These are phyloP conservation scores for Elsinoe batatas DNA, from an alignment of 2,329 filamentous ascomycete species.

Conservation along the genomic window DNA sequence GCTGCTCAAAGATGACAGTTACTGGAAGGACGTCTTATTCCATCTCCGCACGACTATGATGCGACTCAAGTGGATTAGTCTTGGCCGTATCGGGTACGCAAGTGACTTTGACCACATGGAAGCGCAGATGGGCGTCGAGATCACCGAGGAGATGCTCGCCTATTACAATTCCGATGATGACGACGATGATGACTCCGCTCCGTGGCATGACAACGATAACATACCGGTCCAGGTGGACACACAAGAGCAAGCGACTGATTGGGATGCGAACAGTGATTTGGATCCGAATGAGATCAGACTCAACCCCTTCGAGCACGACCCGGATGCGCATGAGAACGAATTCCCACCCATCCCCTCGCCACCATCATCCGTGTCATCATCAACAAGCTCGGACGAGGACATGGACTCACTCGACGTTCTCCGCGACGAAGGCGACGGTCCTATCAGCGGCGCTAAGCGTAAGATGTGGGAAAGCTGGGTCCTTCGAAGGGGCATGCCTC, in stretches of 20 bases:
- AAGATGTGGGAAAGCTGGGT: constrained; percentile 50
- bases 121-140: constrained; percentile 36
- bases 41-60: constrained; percentile 48
- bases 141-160: constrained; percentile 39
- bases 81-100: constrained; percentile 53
- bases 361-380: constrained; percentile 38
- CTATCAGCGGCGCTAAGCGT: constrained; percentile 37
- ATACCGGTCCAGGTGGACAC: too few relatives aligned
- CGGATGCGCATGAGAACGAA: constrained; percentile 34
- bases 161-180: constrained; percentile 33
- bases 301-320: constrained; percentile 28
- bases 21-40: constrained; percentile 51
- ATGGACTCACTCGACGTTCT: constrained; percentile 36
- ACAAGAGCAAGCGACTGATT: constrained; percentile 5
- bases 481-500: constrained; percentile 26
- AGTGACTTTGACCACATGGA: constrained; percentile 42
- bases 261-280: constrained; percentile 13
- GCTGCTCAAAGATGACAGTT: constrained; percentile 49
- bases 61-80: constrained; percentile 50
- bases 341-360: constrained; percentile 35
- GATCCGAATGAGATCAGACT: constrained; percentile 25
- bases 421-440: constrained; percentile 39
- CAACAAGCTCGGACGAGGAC: constrained; percentile 31
- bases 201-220: not conserved
- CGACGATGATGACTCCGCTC: constrained; percentile 17